Base-by-base conservation (phyloP, 192 early-diverging fungal genomes). In the Lobulomyces angularis region DNA sequence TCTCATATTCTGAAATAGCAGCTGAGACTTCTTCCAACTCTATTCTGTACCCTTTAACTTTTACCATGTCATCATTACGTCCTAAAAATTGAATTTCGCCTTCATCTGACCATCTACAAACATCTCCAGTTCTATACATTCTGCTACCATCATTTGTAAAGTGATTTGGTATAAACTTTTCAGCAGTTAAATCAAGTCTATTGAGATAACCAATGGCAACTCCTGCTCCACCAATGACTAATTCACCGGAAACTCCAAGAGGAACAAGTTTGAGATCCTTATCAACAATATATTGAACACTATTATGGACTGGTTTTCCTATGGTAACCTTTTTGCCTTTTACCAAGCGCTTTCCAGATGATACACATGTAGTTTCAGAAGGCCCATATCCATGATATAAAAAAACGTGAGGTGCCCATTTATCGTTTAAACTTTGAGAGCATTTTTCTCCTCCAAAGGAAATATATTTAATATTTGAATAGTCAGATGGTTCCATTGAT, bases 201-300 rank as follows among this genome's bases (percentile, higher is more conserved):
- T 65, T 67, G 2, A 69, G 16, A 41, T 69, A 69, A 11, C 66
- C 67, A 1, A 8, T 22, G 0, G 53, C 35, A 18, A 74, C 62
- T 5, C 55, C 46, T 9, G 41, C 8, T 0, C 71, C 71, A 17
- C 53, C 60, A 22, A 74, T 48, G 35, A 34, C 48, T 1, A 74
- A 19, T 41, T 74, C 48, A 4, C 71, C 71, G 3, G 41, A 16
- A 4, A 20, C 50, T 11, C 71, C 70, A 28, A 40, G 21, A 3
- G 58, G 59, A 0, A 71, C 54, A 0, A 43, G 43, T n/a, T 55
- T 29, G 1, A 9, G 1, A 8, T 22, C 5, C 2, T 22, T 12
- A 53, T 54, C 56, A 7, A 58, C 19, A 12, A 58, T 45, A 24
- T 50, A n/a, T n/a, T n/a, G n/a, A n/a, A n/a, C n/a, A n/a, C n/a